Evolutionary conservation across 2,329 filamentous ascomycete species (phyloP).

Genomic region (Colletotrichum sp.): DNA sequence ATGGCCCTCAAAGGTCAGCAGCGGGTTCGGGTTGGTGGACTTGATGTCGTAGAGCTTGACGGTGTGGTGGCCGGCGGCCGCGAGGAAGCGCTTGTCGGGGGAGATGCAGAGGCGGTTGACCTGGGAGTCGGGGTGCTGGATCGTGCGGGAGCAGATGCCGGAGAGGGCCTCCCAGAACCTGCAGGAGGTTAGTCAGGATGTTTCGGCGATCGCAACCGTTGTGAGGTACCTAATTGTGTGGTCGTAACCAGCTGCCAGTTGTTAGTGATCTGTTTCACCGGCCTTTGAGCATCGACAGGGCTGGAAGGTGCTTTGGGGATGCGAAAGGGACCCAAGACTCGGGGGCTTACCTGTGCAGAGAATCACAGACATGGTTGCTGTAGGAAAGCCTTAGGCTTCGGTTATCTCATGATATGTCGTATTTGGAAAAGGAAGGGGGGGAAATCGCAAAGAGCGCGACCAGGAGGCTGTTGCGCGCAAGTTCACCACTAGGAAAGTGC

Average conservation of each 20-base stretch:
- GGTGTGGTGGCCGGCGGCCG: conserved; percentile 78
- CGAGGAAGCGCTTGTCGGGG: conserved; percentile 94
- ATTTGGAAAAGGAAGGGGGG: background rate
- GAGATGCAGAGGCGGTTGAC: conserved; percentile 98
- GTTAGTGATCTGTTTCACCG: background rate
- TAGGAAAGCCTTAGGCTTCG: background rate
- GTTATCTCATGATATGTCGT: conserved; percentile 20
- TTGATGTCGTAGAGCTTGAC: conserved; percentile 99
- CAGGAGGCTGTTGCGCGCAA: background rate
- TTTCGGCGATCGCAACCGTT: background rate
- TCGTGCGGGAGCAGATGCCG: conserved; percentile 96
- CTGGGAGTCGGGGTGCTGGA: conserved; percentile 97
- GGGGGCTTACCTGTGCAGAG: conserved; percentile 61
- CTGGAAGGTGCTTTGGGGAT: background rate
- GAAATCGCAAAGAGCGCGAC: background rate
- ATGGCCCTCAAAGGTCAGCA: conserved; percentile 95
- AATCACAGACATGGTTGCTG: conserved; percentile 61
- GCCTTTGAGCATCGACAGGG: background rate
- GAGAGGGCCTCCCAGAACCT: conserved; percentile 99
- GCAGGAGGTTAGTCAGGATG: conserved; percentile 11
- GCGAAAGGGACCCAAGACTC: background rate
- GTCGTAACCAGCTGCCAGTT: conserved; percentile 61
- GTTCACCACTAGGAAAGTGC: background rate
- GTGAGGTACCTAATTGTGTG: conserved; percentile 62
- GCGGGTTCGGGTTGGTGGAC: conserved; percentile 92